Evolutionary conservation across 2,329 filamentous ascomycete species (phyloP), one percentile per base, ranked within the genome.

Genomic region (Erysiphe neolycopersici): DNA sequence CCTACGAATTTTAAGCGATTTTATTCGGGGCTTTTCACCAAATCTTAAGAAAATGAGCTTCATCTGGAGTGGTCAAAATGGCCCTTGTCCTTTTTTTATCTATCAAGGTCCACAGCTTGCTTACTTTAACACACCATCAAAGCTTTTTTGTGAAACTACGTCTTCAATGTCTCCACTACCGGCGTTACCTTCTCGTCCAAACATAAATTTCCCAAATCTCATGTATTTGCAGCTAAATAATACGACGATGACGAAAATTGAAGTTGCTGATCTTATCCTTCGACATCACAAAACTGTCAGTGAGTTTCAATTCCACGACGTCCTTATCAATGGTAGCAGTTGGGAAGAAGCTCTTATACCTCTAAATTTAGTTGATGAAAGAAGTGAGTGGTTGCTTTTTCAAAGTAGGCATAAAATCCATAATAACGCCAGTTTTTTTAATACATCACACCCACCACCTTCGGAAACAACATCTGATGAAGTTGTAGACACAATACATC

Each of bases 271-370:
- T 13, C 72, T 92, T 48, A 74, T 89, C 46, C 60, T 64, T 42
- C 62, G 64, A 12, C 81, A 92, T 59, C 68, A 71, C 29, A 62
- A 64, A 44, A 76, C 73, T 0, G 70, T 91, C 39, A 67, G 69
- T 49, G 78, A 87, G 54, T 82, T 87, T 54, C 76, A 83, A 56
- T 83, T 91, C 57, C 75, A 84, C 55, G 75, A 80, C 48, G 74
- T 85, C 16, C 64, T 69, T 29, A 66, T 73, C 42, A 67, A 70
- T 47, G 64, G 64, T 31, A 82, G 79, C 26, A 76, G 66, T 45
- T 92, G 82, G 82, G 78, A 89, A 46, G 76, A 84, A 29, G 82
- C 81, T 0, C 67, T 92, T n/a, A 71, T 73, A 35, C 78, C 79
- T 1, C 62, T 91, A 45, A 72, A 69, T 22, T 50, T 53, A 53